phyloP scores from a whole-genome alignment of 495 filamentous ascomycete genomes.

The Margaritispora aquatica region DNA sequence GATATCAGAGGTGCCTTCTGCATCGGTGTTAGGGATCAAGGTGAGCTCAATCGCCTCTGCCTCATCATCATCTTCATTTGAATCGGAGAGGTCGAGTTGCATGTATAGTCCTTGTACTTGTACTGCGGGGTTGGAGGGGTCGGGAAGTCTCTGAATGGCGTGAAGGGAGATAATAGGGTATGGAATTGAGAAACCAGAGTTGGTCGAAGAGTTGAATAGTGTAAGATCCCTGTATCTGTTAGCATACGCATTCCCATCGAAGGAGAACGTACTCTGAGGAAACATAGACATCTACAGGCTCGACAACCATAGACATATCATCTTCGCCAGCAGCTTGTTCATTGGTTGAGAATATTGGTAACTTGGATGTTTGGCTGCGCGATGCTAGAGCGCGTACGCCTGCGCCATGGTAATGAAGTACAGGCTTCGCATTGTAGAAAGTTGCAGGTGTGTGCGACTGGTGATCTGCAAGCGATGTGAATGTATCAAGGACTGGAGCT shows the following conservation, averaged over 20 bases:
- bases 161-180: conserved; percentile 88
- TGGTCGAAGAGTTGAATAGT: conserved; percentile 56
- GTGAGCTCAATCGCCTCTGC: conserved; percentile 67
- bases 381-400: conserved; percentile 53
- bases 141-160: conserved; percentile 62
- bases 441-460: conserved; percentile 76
- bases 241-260: background rate
- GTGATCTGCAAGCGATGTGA: conserved; percentile 69
- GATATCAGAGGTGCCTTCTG: conserved; percentile 19
- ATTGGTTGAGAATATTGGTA: conserved; percentile 43
- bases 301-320: conserved; percentile 26
- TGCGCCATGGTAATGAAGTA: conserved; percentile 69
- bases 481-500: conserved; percentile 47
- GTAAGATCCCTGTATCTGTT: conserved; percentile 58
- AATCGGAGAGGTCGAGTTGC: conserved; percentile 48
- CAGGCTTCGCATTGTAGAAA: conserved; percentile 63
- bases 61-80: conserved; percentile 57
- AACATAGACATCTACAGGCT: conserved; percentile 66
- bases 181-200: conserved; percentile 67
- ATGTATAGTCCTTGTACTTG: conserved; percentile 67
- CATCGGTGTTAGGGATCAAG: conserved; percentile 48
- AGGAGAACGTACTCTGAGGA: conserved; percentile 58
- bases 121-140: conserved; percentile 26
- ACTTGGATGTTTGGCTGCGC: conserved; percentile 34
- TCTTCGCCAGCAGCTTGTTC: conserved; percentile 26